phyloP scores from a whole-genome alignment of 1,284 basidiomycete species.

The Trichosporon coremiiforme region DNA sequence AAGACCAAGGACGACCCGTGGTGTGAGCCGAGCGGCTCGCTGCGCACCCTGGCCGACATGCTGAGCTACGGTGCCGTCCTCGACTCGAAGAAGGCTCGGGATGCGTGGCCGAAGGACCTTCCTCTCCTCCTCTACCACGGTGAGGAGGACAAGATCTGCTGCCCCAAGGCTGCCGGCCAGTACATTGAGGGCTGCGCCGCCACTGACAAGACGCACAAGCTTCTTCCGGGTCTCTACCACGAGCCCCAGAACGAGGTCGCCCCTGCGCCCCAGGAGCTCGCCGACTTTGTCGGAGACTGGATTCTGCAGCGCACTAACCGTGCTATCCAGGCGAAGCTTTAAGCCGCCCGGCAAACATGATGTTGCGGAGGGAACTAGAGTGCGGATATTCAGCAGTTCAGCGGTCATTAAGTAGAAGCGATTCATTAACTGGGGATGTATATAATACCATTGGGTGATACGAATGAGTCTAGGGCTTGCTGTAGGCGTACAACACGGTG shows the following conservation, averaged over 20 bases:
- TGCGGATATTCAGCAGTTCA: neutral
- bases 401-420: neutral
- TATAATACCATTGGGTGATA: constrained; percentile 18
- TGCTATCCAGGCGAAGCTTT: constrained; percentile 15
- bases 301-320: constrained; percentile 31
- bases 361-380: neutral
- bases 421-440: constrained; percentile 23
- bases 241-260: constrained; percentile 80
- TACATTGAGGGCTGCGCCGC: constrained; percentile 66
- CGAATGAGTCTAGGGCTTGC: constrained; percentile 2
- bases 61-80: constrained; percentile 64
- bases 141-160: constrained; percentile 63
- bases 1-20: constrained; percentile 69
- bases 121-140: constrained; percentile 79
- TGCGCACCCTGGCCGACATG: constrained; percentile 72
- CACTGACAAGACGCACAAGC: constrained; percentile 65
- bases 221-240: constrained; percentile 70
- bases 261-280: constrained; percentile 42
- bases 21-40: constrained; percentile 64
- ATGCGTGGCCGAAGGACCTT: constrained; percentile 68
- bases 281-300: constrained; percentile 44
- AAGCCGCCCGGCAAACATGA: neutral
- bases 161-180: constrained; percentile 61
- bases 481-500: constrained; percentile 12
- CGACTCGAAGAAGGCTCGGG: constrained; percentile 61